phyloP scores from a whole-genome alignment of 140 eudicot genomes.

The Ambrosia hybrid region DNA sequence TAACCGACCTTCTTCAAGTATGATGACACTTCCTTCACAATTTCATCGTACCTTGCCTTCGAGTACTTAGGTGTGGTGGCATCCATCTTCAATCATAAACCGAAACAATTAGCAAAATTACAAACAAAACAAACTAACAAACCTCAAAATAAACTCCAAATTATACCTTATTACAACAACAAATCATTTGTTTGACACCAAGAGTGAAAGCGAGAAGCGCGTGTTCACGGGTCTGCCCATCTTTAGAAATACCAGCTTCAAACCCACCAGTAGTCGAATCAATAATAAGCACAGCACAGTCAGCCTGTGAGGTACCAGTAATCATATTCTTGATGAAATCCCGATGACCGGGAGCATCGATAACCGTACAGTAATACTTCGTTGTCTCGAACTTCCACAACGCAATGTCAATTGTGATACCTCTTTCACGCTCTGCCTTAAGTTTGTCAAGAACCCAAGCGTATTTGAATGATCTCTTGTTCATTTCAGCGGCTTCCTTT shows the following conservation, averaged over 20 bases:
- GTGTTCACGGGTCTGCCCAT: background rate
- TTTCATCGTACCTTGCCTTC: conserved; percentile 14
- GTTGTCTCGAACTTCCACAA: too few species aligned
- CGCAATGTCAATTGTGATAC: background rate
- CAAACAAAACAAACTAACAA: background rate
- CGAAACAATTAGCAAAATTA: background rate
- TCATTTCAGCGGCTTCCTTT: background rate
- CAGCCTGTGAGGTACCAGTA: too few species aligned
- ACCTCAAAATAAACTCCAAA: background rate
- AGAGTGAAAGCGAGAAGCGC: background rate
- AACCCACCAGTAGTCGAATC: conserved; percentile 14
- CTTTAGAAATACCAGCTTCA: conserved; percentile 37
- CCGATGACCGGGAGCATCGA: too few species aligned
- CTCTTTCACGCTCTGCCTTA: conserved; percentile 47
- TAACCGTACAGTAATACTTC: too few species aligned
- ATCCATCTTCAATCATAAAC: conserved; percentile 12
- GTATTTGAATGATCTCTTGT: conserved; percentile 43
- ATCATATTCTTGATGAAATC: too few species aligned
- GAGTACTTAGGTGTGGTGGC: conserved; percentile 21
- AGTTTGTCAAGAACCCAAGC: conserved; percentile 44
- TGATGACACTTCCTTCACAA: conserved; percentile 14
- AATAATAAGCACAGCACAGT: background rate
- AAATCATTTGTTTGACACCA: background rate
- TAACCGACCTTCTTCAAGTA: conserved; percentile 20
- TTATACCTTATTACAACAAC: conserved; percentile 24